A percentile compares a stretch with the other conserved stretches of the same genome.
Evolutionary conservation across 2,329 filamentous ascomycete species (phyloP).

Genomic region (Xylaria sp.): DNA sequence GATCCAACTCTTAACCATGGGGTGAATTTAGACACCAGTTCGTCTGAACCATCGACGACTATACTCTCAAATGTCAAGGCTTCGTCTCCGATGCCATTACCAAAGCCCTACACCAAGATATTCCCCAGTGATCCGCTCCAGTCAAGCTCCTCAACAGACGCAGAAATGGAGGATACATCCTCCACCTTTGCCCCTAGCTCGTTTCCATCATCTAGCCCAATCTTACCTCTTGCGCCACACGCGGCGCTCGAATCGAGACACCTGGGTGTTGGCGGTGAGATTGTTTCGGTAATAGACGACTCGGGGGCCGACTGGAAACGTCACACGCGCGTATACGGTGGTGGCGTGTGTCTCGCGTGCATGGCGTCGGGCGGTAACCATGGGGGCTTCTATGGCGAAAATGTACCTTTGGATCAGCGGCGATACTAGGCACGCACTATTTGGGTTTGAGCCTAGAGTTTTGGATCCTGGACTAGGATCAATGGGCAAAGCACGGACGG

Average conservation of each 20-base stretch:
- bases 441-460: background rate
- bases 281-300: constrained; percentile 55
- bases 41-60: constrained; percentile 32
- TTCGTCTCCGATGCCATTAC: constrained; percentile 44
- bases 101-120: constrained; percentile 51
- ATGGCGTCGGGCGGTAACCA: constrained; percentile 52
- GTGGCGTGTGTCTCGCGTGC: constrained; percentile 62
- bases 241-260: constrained; percentile 43
- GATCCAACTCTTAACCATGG: constrained; percentile 54
- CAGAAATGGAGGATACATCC: constrained; percentile 33
- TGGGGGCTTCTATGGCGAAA: constrained; percentile 60
- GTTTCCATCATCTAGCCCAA: constrained; percentile 54
- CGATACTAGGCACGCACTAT: constrained; percentile 40
- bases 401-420: constrained; percentile 58
- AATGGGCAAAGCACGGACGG: constrained; percentile 6
- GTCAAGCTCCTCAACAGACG: constrained; percentile 20
- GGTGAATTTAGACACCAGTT: constrained; percentile 56
- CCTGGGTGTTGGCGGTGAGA: constrained; percentile 56
- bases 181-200: constrained; percentile 53
- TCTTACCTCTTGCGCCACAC: constrained; percentile 55
- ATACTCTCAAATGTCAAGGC: constrained; percentile 31
- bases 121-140: constrained; percentile 43
- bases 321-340: constrained; percentile 65
- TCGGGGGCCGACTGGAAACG: constrained; percentile 59
- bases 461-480: constrained; percentile 3